A percentile compares a stretch with the other conserved stretches of the same genome.
phyloP scores from a whole-genome alignment of 768 basidiomycete species.

The Lactarius hatsudake region DNA sequence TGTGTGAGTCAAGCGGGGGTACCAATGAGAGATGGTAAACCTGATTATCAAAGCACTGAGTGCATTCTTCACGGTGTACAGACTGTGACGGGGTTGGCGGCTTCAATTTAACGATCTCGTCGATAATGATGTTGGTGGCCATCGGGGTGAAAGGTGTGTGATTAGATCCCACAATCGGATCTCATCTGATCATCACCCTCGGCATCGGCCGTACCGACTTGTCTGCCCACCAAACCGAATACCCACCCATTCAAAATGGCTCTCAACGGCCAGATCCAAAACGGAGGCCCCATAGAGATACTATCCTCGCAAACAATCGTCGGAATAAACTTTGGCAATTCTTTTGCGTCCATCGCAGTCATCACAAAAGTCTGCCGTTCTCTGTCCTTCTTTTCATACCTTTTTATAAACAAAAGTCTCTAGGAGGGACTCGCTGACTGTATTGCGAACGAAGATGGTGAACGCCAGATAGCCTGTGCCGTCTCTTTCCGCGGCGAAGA shows the following conservation, averaged over 20 bases:
- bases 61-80: constrained; percentile 92
- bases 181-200: neutral
- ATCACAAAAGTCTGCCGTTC: constrained; percentile 74
- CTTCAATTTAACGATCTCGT: constrained; percentile 46
- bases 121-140: constrained; percentile 42
- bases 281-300: constrained; percentile 46
- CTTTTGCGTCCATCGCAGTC: constrained; percentile 92
- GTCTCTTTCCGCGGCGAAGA: constrained; percentile 90
- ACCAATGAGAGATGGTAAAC: constrained; percentile 35
- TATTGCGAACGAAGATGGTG: constrained; percentile 98
- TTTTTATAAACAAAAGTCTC: neutral
- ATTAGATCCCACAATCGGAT: constrained; percentile 13
- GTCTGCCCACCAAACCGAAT: neutral
- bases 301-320: constrained; percentile 56
- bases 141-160: constrained; percentile 13
- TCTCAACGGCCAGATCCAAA: constrained; percentile 43
- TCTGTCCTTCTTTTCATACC: neutral
- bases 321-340: constrained; percentile 96
- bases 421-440: constrained; percentile 91
- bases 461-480: constrained; percentile 95
- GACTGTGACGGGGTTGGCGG: constrained; percentile 64
- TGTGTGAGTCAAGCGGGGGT: neutral
- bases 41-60: constrained; percentile 95
- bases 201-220: constrained; percentile 7
- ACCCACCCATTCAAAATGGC: constrained; percentile 35